Evolutionary conservation across 2,329 filamentous ascomycete genomes (phyloP), one percentile per base, ranked within the genome.

Genomic region (Apiospora saccharicola): DNA sequence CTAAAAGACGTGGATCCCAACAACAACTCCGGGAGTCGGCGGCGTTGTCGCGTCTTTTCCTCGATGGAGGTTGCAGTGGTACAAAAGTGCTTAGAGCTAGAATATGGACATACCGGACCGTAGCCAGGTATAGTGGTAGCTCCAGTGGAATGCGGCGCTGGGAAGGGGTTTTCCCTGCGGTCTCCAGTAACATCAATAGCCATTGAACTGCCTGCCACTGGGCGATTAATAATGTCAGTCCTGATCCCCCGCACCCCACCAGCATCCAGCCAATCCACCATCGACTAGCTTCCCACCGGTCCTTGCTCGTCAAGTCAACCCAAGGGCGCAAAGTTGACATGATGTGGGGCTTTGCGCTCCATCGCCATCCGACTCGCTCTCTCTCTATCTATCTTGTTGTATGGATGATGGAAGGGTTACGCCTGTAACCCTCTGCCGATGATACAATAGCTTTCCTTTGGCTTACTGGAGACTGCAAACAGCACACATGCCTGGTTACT

Each of bases 271-370:
- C 34, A 64, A 37, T 64, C 30, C 34, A n/a, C 30, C 5, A 41
- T n/a, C 57, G 30, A n/a, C 57, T 64, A 41, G 34, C 53, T 4
- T 64, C 10, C 34, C 34, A 64, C 57, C 57, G 57, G 34, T 64
- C 53, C 51, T 61, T 61, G 30, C 53, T 61, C 53, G 53, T 41
- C 57, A 64, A 41, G 30, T 37, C 30, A 19, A n/a, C 53, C 57
- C 57, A 64, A 64, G 57, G 57, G 57, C 34, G 57, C 34, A 41
- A 64, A 64, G 57, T 64, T 64, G 57, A 64, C 57, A 64, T 64
- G 57, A 64, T 64, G 57, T 64, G 57, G 57, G 57, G 57, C 57
- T 64, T 34, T 8, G 30, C 19, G 57, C 34, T 41, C 57, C 57
- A 64, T 64, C 57, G 57, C 34, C 53, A 8, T 34, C 26, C 53